Evolutionary conservation across 352 stramenopile species (phyloP), one percentile per base, ranked within the genome.

Genomic region (Thraustochytrium striatum): DNA sequence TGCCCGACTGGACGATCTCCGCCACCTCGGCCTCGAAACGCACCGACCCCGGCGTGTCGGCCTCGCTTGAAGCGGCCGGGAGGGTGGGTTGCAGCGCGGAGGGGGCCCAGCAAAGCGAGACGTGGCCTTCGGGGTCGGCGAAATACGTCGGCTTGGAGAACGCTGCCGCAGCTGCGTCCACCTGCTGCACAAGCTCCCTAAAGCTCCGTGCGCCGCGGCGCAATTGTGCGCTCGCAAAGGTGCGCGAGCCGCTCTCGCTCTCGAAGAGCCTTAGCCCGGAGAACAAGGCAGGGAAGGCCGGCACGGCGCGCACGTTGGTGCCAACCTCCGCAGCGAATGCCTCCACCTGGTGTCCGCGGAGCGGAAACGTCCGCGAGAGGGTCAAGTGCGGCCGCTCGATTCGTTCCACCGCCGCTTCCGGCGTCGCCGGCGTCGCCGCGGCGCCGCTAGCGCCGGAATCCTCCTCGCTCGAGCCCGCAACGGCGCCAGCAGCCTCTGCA

Each of bases 191-290:
- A 0, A 75, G 35, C 7, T 3, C 39, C 13, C 32, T 7, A 8
- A 75, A 11, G 25, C 65, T 25, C 2, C 11, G 5, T 0, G 44
- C 21, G 21, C 65, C 65, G 13, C 52, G 32, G 11, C 7, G 3
- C 41, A 38, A 61, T 30, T 61, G 52, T 0, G 61, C 5, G 19
- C 11, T 16, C 5, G 52, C 65, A 5, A 75, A 75, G n/a, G 52
- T 72, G 13, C 65, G 43, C n/a, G 65, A 70, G 43, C n/a, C 41
- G 36, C 68, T 75, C 25, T 75, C 65, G 47, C 65, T 75, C 28
- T 13, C 19, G 36, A 62, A 75, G 36, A 70, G 30, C 19, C 52
- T 30, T 19, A 75, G 7, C 7, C 11, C 8, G 13, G 19, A 21
- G 9, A 7, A 25, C 0, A 11, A 28, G 16, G 52, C 25, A 30